phyloP scores from a whole-genome alignment of 1,284 basidiomycete species.

The Leccinum angustisporum region DNA sequence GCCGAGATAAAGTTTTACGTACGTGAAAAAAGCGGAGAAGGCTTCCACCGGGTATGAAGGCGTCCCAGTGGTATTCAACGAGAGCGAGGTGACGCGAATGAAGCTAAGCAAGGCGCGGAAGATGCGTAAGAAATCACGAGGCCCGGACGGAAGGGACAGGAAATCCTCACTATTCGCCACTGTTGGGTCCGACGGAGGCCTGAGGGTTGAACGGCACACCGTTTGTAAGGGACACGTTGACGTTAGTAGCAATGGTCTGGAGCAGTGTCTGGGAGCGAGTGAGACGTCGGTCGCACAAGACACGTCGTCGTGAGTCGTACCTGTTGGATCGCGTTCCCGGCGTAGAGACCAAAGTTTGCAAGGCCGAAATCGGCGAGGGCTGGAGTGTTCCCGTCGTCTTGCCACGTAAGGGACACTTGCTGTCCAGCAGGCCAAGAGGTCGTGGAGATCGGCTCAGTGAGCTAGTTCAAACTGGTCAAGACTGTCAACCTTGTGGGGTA shows the following conservation, averaged over 20 bases:
- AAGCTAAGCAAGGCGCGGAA: conserved; percentile 44
- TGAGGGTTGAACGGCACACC: conserved; percentile 61
- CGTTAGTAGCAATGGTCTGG: conserved; percentile 54
- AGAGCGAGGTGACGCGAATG: conserved; percentile 67
- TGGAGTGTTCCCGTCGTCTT: conserved; percentile 59
- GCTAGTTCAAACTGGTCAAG: conserved; percentile 37
- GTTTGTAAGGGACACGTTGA: conserved; percentile 60
- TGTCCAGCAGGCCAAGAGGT: conserved; percentile 62
- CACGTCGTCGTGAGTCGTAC: conserved; percentile 33
- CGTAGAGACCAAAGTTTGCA: conserved; percentile 67
- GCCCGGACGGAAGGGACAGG: neutral
- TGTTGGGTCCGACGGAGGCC: conserved; percentile 59
- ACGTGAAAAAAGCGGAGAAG: conserved; percentile 85
- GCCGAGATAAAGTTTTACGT: conserved; percentile 23
- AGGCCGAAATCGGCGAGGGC: conserved; percentile 58
- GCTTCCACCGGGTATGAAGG: conserved; percentile 61
- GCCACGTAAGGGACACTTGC: conserved; percentile 62
- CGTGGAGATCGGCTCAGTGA: conserved; percentile 57
- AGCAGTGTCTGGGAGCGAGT: conserved; percentile 55
- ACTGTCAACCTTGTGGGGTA: conserved; percentile 3
- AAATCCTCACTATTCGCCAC: conserved; percentile 55
- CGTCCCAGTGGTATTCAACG: conserved; percentile 47
- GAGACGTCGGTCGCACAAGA: neutral
- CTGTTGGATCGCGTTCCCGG: conserved; percentile 61
- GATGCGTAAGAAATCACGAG: neutral